These are phyloP conservation scores for Aspergillus niger DNA, from an alignment of 2,329 filamentous ascomycete genomes.

Conservation along the genomic window DNA sequence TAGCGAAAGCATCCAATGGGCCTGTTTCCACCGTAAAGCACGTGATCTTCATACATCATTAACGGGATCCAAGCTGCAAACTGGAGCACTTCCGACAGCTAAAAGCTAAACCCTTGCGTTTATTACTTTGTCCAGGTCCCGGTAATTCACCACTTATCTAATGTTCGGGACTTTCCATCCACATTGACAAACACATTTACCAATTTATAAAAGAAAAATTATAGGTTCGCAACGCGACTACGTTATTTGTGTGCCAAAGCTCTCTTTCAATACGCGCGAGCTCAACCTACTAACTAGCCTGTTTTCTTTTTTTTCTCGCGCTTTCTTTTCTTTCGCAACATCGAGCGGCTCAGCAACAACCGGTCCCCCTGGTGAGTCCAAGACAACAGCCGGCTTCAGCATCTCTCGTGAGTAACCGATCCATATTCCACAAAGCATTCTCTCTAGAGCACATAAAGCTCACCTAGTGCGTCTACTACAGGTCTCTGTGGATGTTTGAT, in stretches of 20 bases:
- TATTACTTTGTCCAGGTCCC: neutral
- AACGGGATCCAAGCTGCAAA: neutral
- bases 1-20: no score
- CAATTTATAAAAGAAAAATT: neutral
- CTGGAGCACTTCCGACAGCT: neutral
- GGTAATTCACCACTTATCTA: neutral
- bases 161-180: neutral
- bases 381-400: neutral
- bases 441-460: neutral
- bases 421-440: neutral
- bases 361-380: neutral
- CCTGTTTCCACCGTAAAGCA: neutral
- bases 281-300: neutral
- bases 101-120: neutral
- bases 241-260: neutral
- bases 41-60: neutral
- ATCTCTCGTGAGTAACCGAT: neutral
- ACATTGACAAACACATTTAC: neutral
- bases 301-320: neutral
- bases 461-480: neutral
- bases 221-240: neutral
- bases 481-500: constrained; percentile 14
- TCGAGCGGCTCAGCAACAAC: neutral
- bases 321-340: neutral
- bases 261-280: neutral